Evolutionary conservation across 1,284 basidiomycete species (phyloP), one percentile per base, ranked within the genome.

Genomic region (Meira miltonrushii): DNA sequence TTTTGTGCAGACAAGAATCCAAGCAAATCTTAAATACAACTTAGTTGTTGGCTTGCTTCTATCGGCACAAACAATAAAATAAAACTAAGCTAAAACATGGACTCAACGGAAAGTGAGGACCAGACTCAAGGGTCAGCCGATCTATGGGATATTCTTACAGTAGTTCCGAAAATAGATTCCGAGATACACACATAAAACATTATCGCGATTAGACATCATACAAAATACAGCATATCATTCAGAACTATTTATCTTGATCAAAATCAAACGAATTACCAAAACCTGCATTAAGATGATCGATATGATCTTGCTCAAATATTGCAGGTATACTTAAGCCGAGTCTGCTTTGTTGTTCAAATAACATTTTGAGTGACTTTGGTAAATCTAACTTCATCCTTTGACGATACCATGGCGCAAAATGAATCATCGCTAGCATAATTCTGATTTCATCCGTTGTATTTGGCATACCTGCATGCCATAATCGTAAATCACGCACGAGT

Each of bases 391-490:
- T 25, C 43, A 44, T 44, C 17, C 43, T 17, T 25, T 44, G 43
- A 25, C 43, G 43, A 25, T 44, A 44, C 43, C 43, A 44, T 4
- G 43, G 43, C 2, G 43, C 43, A 44, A 44, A 44, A 25, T 44
- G 43, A 25, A 44, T 44, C 43, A 44, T 44, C 8, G 43, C 43
- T 17, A 44, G 43, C 43, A 44, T 44, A 25, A 44, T 44, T 17
- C 43, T 17, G 3, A 44, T 25, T 25, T 44, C 43, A 25, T 44
- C 43, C 17, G 43, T 44, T 25, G 3, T 17, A 25, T 44, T 44
- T 8, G 43, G 43, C 43, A 44, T 44, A 4, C 43, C 43, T 25
- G 43, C 43, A 25, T 44, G 43, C 43, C 43, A 44, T 17, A 44
- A 25, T 25, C 43, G 43, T 25, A 44, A 25, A 44, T 44, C 43